Percentiles rank a stretch among this genome's conserved stretches.
phyloP scores from a whole-genome alignment of 2,329 filamentous ascomycete species.

The Pseudopyrenochaeta lycopersici region DNA sequence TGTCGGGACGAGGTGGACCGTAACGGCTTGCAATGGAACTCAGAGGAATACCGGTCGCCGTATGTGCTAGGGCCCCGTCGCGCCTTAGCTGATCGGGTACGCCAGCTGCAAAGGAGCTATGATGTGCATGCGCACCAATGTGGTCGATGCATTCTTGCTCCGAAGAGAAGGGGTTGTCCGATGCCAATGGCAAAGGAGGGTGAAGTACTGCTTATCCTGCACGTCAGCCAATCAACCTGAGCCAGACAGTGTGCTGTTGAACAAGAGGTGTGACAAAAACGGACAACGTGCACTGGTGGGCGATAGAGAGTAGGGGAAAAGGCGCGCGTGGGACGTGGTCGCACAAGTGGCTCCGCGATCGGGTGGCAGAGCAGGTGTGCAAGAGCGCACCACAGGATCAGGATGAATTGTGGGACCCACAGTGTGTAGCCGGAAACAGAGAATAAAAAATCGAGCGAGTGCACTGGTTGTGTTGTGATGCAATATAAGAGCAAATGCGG shows the following conservation, averaged over 20 bases:
- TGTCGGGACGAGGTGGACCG: slow-evolving; percentile 62
- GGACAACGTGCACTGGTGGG: slow-evolving; percentile 47
- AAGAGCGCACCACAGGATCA: slow-evolving; percentile 47
- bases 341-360: slow-evolving; percentile 48
- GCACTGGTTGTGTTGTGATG: slow-evolving; percentile 36
- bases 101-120: slow-evolving; percentile 52
- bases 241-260: slow-evolving; percentile 38
- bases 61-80: slow-evolving; percentile 59
- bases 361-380: slow-evolving; percentile 42
- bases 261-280: slow-evolving; percentile 48
- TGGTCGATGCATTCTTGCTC: slow-evolving; percentile 58
- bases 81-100: slow-evolving; percentile 61
- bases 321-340: slow-evolving; percentile 43
- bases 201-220: slow-evolving; percentile 55
- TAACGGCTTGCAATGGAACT: slow-evolving; percentile 60
- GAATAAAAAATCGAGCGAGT: slow-evolving; percentile 17
- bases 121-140: slow-evolving; percentile 56
- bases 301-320: slow-evolving; percentile 28
- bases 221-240: slow-evolving; percentile 52
- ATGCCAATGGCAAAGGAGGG: slow-evolving; percentile 51
- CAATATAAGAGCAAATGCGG: slow-evolving; percentile 39
- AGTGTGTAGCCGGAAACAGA: slow-evolving; percentile 42
- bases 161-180: slow-evolving; percentile 54
- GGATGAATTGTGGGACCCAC: slow-evolving; percentile 37
- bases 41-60: slow-evolving; percentile 56